Evolutionary conservation across 345 rosid genomes (phyloP), one percentile per base, ranked within the genome.

Genomic region (Iberis pinnata): DNA sequence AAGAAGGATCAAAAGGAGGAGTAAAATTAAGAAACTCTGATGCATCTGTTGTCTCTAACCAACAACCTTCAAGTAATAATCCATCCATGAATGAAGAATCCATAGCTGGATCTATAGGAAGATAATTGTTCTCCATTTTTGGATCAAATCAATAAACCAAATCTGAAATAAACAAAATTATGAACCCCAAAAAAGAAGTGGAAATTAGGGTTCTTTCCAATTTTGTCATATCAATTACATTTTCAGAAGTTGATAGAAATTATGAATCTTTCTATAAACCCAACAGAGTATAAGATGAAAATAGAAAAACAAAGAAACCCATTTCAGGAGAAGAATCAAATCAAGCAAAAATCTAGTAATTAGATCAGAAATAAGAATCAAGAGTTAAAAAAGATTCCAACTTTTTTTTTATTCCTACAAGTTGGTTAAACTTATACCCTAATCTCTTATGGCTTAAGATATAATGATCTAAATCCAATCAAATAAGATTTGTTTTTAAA

Each of bases 11-110:
- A 49, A 74, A 59, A 36, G 78, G 50, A 15, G 83, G 82, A 65
- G 68, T 78, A 7, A 64, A 64, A 61, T 65, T 69, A 33, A 76
- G 68, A 53, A 82, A 82, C 53, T 84, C 96, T 14, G 92, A 84
- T 63, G 89, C 92, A 58, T 76, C 83, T 7, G 82, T 61, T 31
- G 92, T 65, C 72, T 84, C 92, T 71, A 87, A 67, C 96, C 98
- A 90, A 76, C 89, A 90, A 33, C 98, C 98, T 20, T 87, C 92
- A 25, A 83, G 43, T 27, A 90, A 58, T 54, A 90, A 67, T 24
- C 81, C 89, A 56, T 90, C 83, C 82, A 90, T 77, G 74, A 26
- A 76, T 26, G 80, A 85, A 19, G 82, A 68, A 55, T 90, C 95
- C 95, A 82, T 82, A 16, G 75, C 45, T 1, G 77, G 69, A 75